Evolutionary conservation across 1,284 basidiomycete species (phyloP), one percentile per base, ranked within the genome.

Genomic region (Phaffia rhodozyma): DNA sequence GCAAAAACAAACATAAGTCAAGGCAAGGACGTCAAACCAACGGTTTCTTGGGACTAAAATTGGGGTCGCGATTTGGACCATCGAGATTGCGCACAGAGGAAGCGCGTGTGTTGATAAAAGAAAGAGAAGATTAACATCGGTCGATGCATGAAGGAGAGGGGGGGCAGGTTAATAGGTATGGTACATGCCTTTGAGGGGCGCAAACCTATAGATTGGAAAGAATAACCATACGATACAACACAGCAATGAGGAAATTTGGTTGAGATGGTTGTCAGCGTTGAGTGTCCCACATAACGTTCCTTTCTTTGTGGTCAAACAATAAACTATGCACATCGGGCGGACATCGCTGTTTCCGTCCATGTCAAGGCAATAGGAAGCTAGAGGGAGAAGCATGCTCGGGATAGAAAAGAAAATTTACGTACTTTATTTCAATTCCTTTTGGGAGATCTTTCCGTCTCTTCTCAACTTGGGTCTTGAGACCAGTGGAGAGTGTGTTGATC

Each of bases 341-440:
- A 5, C 58, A 23, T 29, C 23, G 38, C 38, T 43, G 16, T 43
- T 11, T 43, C 38, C 38, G 38, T 43, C 13, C 38, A 16, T 43
- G 16, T 43, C 38, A 16, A 43, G 38, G 13, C 38, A 43, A 13
- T 11, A 4, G 9, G 29, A 32, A 21, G 29, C 18, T 21, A 18
- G 18, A 25, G 18, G 7, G 34, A 30, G 29, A 25, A 18, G 27
- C 2, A 21, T 13, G 38, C 2, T 3, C 20, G 3, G 25, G 18
- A 16, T n/a, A 3, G 5, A 29, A 29, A 16, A n/a, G 34, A 25
- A 9, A n/a, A 43, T 5, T 3, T 20, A 57, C 55, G 57, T 7
- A 65, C 63, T 65, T 65, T n/a, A 65, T 56, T 32, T 65, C 63
- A 13, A 60, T 56, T 18, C 55, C 63, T 47, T 55, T 48, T 2